Base-by-base conservation (phyloP, 495 filamentous ascomycete genomes). In the Parmelia sp. region DNA sequence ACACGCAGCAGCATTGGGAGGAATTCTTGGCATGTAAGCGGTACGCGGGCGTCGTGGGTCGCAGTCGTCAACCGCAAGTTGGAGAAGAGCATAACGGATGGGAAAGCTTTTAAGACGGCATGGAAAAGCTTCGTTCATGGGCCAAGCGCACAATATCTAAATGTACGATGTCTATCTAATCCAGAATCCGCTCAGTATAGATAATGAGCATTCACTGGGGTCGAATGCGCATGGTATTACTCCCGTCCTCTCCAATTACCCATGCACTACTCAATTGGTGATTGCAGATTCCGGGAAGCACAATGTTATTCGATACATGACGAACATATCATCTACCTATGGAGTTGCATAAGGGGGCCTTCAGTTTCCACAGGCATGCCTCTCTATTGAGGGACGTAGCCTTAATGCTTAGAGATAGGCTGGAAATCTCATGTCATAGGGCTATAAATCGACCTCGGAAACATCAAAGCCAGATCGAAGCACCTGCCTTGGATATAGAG, bases 401-500 rank as follows among this genome's bases (percentile, higher is more conserved):
- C 21, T 21, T 19, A 40, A 40, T 15, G 45, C 40, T 21, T 7
- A 7, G 21, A 10, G 21, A 45, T 23, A 23, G 21, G 42, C 42
- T 45, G 8, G 33, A 58, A 4, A 39, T 35, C 11, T 25, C 35
- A 39, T 40, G 21, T 27, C n/a, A 17, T 17, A 58, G 27, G 10
- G 23, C 10, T 51, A 12, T 4, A 9, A 9, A 31, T 44, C 29
- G 29, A 45, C 21, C 19, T n/a, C 14, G 23, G 14, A 27, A n/a
- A 11, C 15, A 31, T 68, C 31, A 77, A 58, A 77, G 70, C 68
- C 74, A 77, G 25, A 77, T 65, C 23, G 73, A 72, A 70, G 79
- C 75, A 29, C 89, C 87, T 56, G 77, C 74, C 67, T 77, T 74
- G 8, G 86, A 83, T 53, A 96, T 78, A 11, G 86, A 75, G 76